Conservation (phyloP, 371 early-diverging fungal genomes). For the Mucor saturninus region DNA sequence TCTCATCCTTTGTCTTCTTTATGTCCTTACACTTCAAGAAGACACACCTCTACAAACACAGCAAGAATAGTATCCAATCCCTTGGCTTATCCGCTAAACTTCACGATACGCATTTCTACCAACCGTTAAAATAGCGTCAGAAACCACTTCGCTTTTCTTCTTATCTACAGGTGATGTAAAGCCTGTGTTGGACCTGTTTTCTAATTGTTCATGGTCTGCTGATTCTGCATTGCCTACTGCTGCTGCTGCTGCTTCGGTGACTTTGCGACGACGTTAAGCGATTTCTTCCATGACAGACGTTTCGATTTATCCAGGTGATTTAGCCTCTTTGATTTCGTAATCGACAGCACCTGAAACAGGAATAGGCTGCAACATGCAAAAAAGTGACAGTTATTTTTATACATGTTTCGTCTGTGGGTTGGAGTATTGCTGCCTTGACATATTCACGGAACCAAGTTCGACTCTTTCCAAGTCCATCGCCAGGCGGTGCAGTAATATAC, state of each 20-base stretch:
- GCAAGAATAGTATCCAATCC: constrained; percentile 60
- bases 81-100: constrained; percentile 64
- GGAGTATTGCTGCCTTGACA: constrained; percentile 56
- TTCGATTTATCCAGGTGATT: constrained; percentile 57
- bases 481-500: constrained; percentile 68
- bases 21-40: neutral
- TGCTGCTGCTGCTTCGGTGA: constrained; percentile 7
- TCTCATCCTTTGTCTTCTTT: no score
- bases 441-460: constrained; percentile 68
- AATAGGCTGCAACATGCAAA: constrained; percentile 53
- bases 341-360: constrained; percentile 72
- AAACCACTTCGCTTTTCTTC: constrained; percentile 8
- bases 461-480: constrained; percentile 72
- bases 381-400: neutral
- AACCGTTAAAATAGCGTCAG: constrained; percentile 64
- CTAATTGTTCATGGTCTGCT: neutral
- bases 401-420: neutral
- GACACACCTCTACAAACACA: neutral
- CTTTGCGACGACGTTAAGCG: constrained; percentile 50
- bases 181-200: constrained; percentile 8
- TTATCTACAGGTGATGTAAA: constrained; percentile 14
- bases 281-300: constrained; percentile 63
- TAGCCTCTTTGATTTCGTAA: constrained; percentile 69
- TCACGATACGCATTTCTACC: constrained; percentile 66
- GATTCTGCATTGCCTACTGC: neutral